A percentile compares a stretch with the other conserved stretches of the same genome.
Conservation (phyloP, 345 rosid species). For the Fremontodendron californicum region DNA sequence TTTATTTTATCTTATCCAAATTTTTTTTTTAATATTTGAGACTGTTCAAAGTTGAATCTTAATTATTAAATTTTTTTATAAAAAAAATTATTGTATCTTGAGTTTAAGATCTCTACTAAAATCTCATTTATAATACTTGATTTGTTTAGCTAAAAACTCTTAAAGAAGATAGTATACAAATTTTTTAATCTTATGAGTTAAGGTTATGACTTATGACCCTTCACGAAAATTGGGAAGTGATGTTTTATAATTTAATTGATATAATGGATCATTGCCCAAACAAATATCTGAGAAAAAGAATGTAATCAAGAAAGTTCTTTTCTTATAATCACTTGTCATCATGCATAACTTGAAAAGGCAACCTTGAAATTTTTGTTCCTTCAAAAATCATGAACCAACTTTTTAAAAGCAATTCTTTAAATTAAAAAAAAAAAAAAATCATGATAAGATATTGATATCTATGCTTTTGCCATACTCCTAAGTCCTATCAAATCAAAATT, state of each 20-base stretch:
- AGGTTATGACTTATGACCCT: no score
- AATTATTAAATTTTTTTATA: no score
- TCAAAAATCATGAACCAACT: neutral
- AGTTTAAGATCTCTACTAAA: no score
- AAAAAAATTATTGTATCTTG: no score
- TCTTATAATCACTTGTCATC: neutral
- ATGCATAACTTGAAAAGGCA: neutral
- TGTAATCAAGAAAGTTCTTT: neutral
- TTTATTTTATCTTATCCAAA: no score
- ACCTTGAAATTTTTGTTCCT: neutral
- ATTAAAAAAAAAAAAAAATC: neutral
- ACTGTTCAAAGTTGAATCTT: no score
- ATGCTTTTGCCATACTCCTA: neutral
- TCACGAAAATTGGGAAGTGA: neutral
- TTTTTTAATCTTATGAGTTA: no score
- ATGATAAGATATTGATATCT: neutral
- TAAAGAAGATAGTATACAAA: no score
- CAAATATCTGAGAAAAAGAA: neutral
- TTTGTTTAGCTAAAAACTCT: no score
- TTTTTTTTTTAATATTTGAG: no score
- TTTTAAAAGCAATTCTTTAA: neutral
- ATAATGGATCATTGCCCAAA: neutral
- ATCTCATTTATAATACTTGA: no score
- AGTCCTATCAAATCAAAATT: neutral
- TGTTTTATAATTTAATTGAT: neutral